phyloP scores from a whole-genome alignment of 129 eudicot species.

The Glebionis coronaria region DNA sequence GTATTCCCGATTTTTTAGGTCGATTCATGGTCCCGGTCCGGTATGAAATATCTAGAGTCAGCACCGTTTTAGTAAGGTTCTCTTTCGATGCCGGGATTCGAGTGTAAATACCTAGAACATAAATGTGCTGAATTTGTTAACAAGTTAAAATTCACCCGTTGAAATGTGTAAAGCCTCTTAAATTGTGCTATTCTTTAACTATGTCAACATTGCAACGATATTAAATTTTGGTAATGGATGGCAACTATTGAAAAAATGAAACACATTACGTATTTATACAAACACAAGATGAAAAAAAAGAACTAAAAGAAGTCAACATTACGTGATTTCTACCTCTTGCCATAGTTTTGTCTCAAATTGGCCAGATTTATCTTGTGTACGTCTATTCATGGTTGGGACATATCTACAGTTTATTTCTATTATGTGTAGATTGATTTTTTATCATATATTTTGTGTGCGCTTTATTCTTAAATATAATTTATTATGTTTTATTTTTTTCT shows the following conservation, averaged over 20 bases:
- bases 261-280: not conserved
- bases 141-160: too few relatives aligned
- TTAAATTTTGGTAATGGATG: not conserved
- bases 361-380: not conserved
- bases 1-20: too few relatives aligned
- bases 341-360: not conserved
- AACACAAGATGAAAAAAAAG: not conserved
- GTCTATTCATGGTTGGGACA: not conserved
- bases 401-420: not conserved
- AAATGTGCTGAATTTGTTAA: too few relatives aligned
- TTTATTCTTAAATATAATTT: too few relatives aligned
- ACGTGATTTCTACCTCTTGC: too few relatives aligned
- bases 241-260: not conserved
- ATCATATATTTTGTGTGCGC: not conserved
- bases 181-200: not conserved
- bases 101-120: too few relatives aligned
- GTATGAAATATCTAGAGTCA: too few relatives aligned
- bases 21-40: too few relatives aligned
- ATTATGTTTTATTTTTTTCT: too few relatives aligned
- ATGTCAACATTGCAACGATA: not conserved
- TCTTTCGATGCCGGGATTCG: too few relatives aligned
- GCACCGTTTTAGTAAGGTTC: too few relatives aligned
- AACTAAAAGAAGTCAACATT: not conserved
- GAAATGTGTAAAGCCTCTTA: not conserved
- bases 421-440: not conserved